Conservation (phyloP, 768 basidiomycete species). For the Serendipita sp. region DNA sequence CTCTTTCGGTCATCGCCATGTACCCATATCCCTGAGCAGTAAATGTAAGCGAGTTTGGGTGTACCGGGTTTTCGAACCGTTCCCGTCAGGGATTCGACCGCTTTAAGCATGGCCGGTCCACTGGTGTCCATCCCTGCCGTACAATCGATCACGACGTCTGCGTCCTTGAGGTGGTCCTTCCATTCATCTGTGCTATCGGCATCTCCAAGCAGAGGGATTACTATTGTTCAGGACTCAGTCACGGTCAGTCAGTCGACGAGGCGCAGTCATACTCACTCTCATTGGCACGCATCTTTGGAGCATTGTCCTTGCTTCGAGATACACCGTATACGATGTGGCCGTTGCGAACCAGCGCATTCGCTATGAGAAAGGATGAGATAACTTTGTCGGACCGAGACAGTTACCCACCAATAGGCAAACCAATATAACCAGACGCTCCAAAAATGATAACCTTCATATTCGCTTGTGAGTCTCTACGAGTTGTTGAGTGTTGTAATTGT, state of each 20-base stretch:
- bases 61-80: conserved; percentile 18
- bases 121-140: conserved; percentile 9
- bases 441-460: background rate
- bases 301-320: conserved; percentile 24
- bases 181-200: conserved; percentile 16
- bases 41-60: conserved; percentile 29
- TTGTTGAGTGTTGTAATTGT: too few species aligned
- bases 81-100: conserved; percentile 20
- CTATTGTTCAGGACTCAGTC: too few species aligned
- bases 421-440: conserved; percentile 30
- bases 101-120: conserved; percentile 19
- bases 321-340: conserved; percentile 33
- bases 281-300: conserved; percentile 21
- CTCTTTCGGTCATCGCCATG: conserved; percentile 23
- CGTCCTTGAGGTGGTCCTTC: background rate
- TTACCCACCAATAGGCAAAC: conserved; percentile 20
- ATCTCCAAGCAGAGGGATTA: conserved; percentile 24
- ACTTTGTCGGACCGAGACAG: background rate
- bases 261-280: conserved; percentile 21
- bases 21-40: conserved; percentile 31
- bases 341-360: conserved; percentile 28
- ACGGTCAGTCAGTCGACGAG: background rate
- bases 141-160: conserved; percentile 14
- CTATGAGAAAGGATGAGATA: background rate
- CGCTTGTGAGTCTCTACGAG: background rate